Evolutionary conservation across 2,329 filamentous ascomycete species (phyloP), one percentile per base, ranked within the genome.

Genomic region (Penicillium sp.): DNA sequence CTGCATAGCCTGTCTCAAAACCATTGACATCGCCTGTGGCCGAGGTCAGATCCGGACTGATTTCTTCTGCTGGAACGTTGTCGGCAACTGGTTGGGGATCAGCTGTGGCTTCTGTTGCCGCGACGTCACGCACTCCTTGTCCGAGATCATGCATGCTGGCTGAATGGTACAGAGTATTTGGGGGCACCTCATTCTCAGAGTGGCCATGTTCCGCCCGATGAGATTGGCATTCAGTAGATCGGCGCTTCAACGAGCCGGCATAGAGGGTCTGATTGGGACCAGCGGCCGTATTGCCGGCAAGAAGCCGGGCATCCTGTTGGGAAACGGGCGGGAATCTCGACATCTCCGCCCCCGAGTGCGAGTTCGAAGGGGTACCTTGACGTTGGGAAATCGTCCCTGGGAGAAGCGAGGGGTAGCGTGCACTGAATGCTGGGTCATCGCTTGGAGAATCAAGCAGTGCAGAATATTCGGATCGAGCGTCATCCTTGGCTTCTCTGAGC

Each of bases 311-410:
- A 49, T 74, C 71, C n/a, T 68, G 50, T 43, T 74, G 72, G 24
- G 71, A 74, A 22, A 74, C 66, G 29, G 72, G 72, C 24, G 72
- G 72, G 48, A 73, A 74, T 9, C 63, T 67, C 21, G 56, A 55
- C 43, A 71, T 67, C 41, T 67, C 63, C 13, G 53, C 63, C 11
- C 51, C 59, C 18, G 62, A 56, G 14, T 58, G 61, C 16, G 67
- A 59, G 48, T 54, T 55, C 5, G 60, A 54, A 14, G 66, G 53
- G 46, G 52, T 39, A 10, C 57, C 57, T 24, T 59, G 58, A 11
- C 47, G 50, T 14, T 45, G 51, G 21, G 34, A n/a, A 16, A 40
- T 41, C 13, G 53, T 55, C 44, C 56, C 53, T 6, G 68, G 65
- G 22, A 67, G 50, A 38, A 75, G 63, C 4, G 72, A 73, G 3